Evolutionary conservation across 179 eudicot genomes (phyloP), one percentile per base, ranked within the genome.

Genomic region (Patellifolia procumbens): DNA sequence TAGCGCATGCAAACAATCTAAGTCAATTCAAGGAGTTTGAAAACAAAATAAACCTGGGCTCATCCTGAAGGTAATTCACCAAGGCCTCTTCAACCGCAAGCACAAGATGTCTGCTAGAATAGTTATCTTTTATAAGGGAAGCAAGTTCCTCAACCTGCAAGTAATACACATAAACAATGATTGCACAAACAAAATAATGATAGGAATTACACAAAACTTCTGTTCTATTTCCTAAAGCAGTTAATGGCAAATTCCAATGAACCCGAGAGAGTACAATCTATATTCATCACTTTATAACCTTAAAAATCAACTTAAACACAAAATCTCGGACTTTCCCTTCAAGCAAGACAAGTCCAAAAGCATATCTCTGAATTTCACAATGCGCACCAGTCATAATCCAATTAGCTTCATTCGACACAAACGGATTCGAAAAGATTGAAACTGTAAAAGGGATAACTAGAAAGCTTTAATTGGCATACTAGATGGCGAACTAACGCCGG

Each of bases 141-240:
- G 97, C 98, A 83, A 94, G 85, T 80, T 94, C 98, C 85, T 94
- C 97, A 81, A 91, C 97, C 98, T 94, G 87, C 31, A 45, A 39
- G 22, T 26, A 19, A 45, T 34, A 32, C 58, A 15, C 56, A 56
- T 46, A 20, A 19, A 49, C 24, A 28, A 58, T 55, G 24, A n/a
- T n/a, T n/a, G 66, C 20, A 3, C 28, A 62, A 55, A 2, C 28
- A 28, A 32, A 64, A 10, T 1, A 39, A 58, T 56, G 35, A 28
- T 5, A 0, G 24, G 55, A 61, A 49, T 3, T 11, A 22, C 39
- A 12, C 31, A 32, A 20, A 16, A 26, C 12, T 72, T 37, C 52
- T 7, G 64, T 37, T 43, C 49, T 20, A 32, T 12, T 37, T 15
- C 12, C 10, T 66, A 37, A 35, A 29, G 51, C 55, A 20, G 35